These are phyloP conservation scores for Penicillium cinerascens DNA, from an alignment of 495 filamentous ascomycete genomes.

Conservation along the genomic window DNA sequence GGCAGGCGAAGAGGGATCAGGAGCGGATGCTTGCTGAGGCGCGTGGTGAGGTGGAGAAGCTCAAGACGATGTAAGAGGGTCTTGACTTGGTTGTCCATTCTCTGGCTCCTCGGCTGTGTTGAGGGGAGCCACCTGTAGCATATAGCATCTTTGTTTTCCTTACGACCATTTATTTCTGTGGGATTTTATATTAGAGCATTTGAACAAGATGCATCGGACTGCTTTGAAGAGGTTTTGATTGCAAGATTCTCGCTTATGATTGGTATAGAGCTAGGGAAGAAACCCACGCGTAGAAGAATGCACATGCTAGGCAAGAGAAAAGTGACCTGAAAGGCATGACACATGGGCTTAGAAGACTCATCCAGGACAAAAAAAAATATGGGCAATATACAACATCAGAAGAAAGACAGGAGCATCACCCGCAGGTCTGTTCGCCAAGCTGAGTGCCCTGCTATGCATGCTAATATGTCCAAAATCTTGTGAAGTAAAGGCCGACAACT, in stretches of 20 bases:
- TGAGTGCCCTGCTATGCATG: background rate
- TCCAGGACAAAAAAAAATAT: conserved; percentile 1
- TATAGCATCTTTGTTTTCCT: conserved; percentile 32
- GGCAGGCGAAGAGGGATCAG: conserved; percentile 58
- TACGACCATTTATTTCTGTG: conserved; percentile 28
- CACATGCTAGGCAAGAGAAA: background rate
- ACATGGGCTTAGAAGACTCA: background rate
- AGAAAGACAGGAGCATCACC: background rate
- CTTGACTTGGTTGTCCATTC: background rate
- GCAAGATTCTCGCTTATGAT: background rate
- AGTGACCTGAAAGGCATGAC: conserved; percentile 2
- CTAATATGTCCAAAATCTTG: conserved; percentile 15
- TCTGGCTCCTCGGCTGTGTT: conserved; percentile 1
- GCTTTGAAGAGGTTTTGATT: background rate
- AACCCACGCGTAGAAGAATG: background rate
- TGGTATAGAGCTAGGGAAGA: conserved; percentile 7
- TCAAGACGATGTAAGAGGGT: conserved; percentile 30
- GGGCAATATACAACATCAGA: conserved; percentile 15
- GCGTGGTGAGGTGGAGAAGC: conserved; percentile 43
- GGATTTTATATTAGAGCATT: conserved; percentile 10
- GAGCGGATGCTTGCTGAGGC: conserved; percentile 62
- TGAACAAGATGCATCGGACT: background rate
- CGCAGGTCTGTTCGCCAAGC: background rate
- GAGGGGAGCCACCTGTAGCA: conserved; percentile 35
- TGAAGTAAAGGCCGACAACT: conserved; percentile 1